Evolutionary conservation across 106 monocot species (phyloP), one percentile per base, ranked within the genome.

Genomic region (Cymbidium sinense): DNA sequence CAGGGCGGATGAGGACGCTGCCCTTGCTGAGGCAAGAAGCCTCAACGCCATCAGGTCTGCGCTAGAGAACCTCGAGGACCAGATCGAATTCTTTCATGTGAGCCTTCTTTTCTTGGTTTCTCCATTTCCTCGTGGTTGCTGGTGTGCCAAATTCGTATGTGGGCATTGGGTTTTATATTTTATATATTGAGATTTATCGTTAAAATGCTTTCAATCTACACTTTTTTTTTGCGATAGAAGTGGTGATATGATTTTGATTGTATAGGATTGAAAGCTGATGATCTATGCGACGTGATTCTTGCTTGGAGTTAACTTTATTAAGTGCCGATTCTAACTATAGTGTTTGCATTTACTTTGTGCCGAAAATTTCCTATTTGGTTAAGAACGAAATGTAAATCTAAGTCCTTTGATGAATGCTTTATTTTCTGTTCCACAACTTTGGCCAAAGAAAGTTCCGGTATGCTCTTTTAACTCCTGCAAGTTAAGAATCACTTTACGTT

Each of bases 11-110:
- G 81, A 76, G 37, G 55, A 15, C 12, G 75, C 67, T 34, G 80
- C 82, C 9, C 69, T 87, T 35, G 83, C 81, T 36, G 90, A 91
- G 86, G 87, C 87, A 0, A 85, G 82, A 86, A 91, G 90, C 77
- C 83, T 91, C 43, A 81, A 87, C 50, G 73, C 79, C 62, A 87
- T 91, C 37, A 72, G 90, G 72, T 79, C 83, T 21, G 90, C 90
- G 23, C 84, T 91, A 23, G 90, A 91, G 87, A 87, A 84, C 44
- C 75, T 91, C 30, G 90, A 91, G 81, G 90, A 91, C 64, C 90
- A 91, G 83, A 81, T 91, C 64, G 90, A 91, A 81, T 86, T 87
- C 78, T 86, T 91, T 47, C 87, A 87, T 34, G 90, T 90, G 77
- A 82, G 90, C 25, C 33, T 55, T 76, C 33, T 35, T 13, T 43